A percentile compares a stretch with the other conserved stretches of the same genome.
These are phyloP conservation scores for Allomyces javanicus DNA, from an alignment of 192 early-diverging fungal genomes.

Conservation along the genomic window DNA sequence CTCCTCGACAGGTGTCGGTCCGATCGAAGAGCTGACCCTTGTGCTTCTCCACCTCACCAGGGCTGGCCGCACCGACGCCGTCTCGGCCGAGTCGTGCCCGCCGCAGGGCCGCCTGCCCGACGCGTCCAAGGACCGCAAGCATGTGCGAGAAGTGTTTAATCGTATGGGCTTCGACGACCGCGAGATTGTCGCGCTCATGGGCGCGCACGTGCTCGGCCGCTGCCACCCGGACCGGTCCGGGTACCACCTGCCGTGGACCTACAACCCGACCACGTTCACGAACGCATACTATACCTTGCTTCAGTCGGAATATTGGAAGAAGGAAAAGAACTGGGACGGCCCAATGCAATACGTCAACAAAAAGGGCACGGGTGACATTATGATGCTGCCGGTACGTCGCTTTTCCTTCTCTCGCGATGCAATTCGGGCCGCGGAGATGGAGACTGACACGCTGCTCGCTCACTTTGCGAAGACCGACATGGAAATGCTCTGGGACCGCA, in stretches of 20 bases:
- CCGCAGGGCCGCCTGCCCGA: constrained; percentile 50
- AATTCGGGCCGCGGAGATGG: no score
- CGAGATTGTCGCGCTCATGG: constrained; percentile 46
- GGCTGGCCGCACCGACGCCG: constrained; percentile 26
- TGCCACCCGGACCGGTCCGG: constrained; percentile 41
- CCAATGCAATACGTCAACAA: constrained; percentile 1
- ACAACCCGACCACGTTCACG: constrained; percentile 18
- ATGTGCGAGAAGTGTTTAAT: constrained; percentile 37
- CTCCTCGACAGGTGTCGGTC: neutral
- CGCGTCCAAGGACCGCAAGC: constrained; percentile 30
- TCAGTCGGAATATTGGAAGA: constrained; percentile 5
- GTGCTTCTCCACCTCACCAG: neutral
- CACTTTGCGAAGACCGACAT: constrained; percentile 6
- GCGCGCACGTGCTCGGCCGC: constrained; percentile 44
- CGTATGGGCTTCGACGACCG: constrained; percentile 50
- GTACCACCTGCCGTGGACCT: constrained; percentile 33
- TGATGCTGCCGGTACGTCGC: constrained; percentile 8
- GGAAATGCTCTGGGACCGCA: constrained; percentile 19
- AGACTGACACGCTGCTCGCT: no score
- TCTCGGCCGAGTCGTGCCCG: constrained; percentile 24
- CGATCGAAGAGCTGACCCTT: constrained; percentile 1
- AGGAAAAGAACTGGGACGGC: constrained; percentile 8
- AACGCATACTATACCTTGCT: constrained; percentile 22
- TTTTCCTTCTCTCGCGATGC: no score
- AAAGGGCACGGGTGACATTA: constrained; percentile 3